Conservation (phyloP, 345 rosid genomes). For the Camelina neglecta region DNA sequence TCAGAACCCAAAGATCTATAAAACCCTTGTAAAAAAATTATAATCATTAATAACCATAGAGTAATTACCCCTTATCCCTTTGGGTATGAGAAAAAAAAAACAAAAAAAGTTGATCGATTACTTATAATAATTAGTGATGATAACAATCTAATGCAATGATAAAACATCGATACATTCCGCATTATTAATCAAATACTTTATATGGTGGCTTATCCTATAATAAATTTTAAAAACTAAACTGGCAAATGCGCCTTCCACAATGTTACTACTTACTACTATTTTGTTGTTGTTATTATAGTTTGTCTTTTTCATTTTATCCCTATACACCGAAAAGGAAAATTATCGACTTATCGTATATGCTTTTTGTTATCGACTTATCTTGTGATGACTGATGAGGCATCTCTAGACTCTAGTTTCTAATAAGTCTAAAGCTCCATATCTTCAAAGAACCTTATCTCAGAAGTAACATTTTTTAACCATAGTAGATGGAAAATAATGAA, state of each 20-base stretch:
- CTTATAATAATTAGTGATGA: slow-evolving; percentile 12
- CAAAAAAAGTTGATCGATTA: neutral
- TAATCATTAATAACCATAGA: neutral
- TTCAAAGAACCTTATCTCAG: neutral
- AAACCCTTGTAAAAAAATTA: neutral
- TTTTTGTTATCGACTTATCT: slow-evolving; percentile 41
- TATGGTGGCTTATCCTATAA: slow-evolving; percentile 6
- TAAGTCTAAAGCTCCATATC: slow-evolving; percentile 11
- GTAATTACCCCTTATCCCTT: neutral
- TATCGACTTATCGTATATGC: slow-evolving; percentile 15
- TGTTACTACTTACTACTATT: slow-evolving; percentile 7
- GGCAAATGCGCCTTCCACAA: slow-evolving; percentile 7
- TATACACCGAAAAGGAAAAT: neutral
- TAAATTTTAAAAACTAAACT: neutral
- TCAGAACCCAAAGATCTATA: neutral
- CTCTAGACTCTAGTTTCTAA: neutral
- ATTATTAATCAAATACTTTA: slow-evolving; percentile 1
- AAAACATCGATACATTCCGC: slow-evolving; percentile 4
- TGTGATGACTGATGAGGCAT: slow-evolving; percentile 35
- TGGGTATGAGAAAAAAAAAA: neutral
- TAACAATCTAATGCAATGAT: slow-evolving; percentile 23
- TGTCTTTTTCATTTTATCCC: slow-evolving; percentile 21
- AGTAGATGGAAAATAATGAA: neutral
- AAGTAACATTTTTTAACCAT: neutral
- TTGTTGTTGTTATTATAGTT: slow-evolving; percentile 16